Evolutionary conservation across 345 rosid species (phyloP), one percentile per base, ranked within the genome.

Genomic region (Cochlearia excelsa): DNA sequence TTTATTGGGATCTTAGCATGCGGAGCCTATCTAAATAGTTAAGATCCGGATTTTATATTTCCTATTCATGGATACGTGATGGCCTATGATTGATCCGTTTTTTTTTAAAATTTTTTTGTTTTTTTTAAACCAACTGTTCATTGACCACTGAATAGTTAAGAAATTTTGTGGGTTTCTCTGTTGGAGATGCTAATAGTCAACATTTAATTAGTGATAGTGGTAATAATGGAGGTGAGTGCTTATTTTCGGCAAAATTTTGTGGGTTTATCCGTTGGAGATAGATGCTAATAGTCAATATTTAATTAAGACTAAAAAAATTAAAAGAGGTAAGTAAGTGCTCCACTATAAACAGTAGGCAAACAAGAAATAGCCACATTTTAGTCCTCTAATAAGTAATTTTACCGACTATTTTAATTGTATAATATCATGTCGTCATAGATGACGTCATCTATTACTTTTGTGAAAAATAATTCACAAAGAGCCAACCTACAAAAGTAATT

Each of bases 321-420:
- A 16, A 16, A 16, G 23, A 16, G 63, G 62, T n/a, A 31, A 69
- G 61, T 40, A 40, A 68, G 73, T 61, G 73, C 57, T 69, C 73
- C 73, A 69, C 73, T 69, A 69, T 54, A 42, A 61, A 48, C 52
- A 61, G 63, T 61, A 51, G 33, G 11, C 67, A 54, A 69, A 55
- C 63, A 3, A 49, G 51, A 46, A 47, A 11, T 61, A 42, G 73
- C 73, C 73, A 69, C 73, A 61, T 61, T 69, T 16, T 54, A 54
- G 0, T 61, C 16, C 23, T 66, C 43, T 39, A 45, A 59, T 51
- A 67, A 43, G 23, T 16, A 35, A 26, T 46, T 53, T 49, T 30
- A 54, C 61, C 61, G 35, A 35, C 23, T 38, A 45, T 37, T 52
- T 67, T 10, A 51, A 9, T 45, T 11, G 11, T 43, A 52, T 60